Evolutionary conservation across 441 rosid species (phyloP), one percentile per base, ranked within the genome.

Genomic region (Corymbia calophylla): DNA sequence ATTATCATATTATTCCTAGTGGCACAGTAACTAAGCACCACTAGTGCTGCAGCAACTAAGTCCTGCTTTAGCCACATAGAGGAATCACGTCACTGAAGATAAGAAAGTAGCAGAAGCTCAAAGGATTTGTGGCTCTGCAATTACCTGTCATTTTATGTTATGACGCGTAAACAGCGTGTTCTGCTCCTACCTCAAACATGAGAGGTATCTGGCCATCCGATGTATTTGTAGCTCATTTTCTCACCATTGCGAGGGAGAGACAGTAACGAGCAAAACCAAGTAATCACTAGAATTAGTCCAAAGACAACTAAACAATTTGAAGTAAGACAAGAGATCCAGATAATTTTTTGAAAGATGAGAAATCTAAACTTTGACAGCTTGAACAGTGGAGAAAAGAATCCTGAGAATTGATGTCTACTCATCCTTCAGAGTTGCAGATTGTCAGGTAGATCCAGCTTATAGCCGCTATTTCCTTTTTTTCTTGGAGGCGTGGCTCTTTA

Each of bases 1-100:
- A 89, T 92, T 92, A 85, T 90, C 88, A 88, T 55, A 54, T 86
- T 87, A 10, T 88, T 84, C 90, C 81, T 88, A 88, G 91, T 93
- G 95, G 91, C 68, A 39, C 29, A 56, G 80, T 88, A 64, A 84
- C 73, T 53, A 68, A 88, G 86, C 58, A 84, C 88, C 53, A 23
- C 51, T 77, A 77, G 84, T 77, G 84, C 84, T 77, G 84, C n/a
- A 44, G 84, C 84, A 86, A n/a, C 86, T 32, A 39, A 53, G 29
- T 44, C 77, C 68, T 18, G 62, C 81, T 64, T 88, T 73, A 39
- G 73, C 54, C 81, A 31, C n/a, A 0, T 19, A 25, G 58, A 89
- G 80, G 82, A 85, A 11, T 77, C 90, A 80, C 73, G 73, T 29
- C 47, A 39, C 86, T 80, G 35, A 85, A 91, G 51, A 70, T 70